Base-by-base conservation (phyloP, 1,284 basidiomycete genomes). In the Pterulicium gracile region DNA sequence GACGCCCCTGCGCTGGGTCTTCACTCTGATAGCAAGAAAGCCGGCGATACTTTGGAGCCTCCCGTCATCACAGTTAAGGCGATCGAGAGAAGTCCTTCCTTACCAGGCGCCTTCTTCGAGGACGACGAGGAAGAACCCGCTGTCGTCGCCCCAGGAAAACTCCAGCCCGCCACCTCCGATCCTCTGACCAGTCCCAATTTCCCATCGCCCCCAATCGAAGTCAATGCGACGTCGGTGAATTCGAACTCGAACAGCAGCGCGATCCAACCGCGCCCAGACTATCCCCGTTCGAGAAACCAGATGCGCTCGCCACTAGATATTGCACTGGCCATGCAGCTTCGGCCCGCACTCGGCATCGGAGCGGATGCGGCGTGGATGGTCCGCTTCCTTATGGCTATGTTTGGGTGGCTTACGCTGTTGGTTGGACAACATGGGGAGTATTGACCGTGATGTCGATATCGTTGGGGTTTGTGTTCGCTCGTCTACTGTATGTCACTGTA, bases 361-460 rank as follows among this genome's bases (percentile, higher is more conserved):
- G 77, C 81, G 18, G 84, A 87, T 54, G 72, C 81, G 7, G 82
- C 83, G 24, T 87, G 82, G 82, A 72, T 85, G 65, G 79, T 86
- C 42, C 65, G 81, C 47, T 85, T 85, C 59, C 59, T 87, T 60
- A 83, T 87, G 79, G 69, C 79, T 19, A 72, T 85, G 59, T 86
- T 83, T 59, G 84, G 83, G 12, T 87, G 84, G 84, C 70, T 87
- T 54, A 70, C 75, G 22, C 67, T 81, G 19, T 54, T 69, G 27
- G 32, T 47, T n/a, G 27, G 36, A 7, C 36, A 39, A 22, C 42
- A 24, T 14, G 23, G 42, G 19, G 42, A 43, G 42, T 21, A 24
- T 17, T 21, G 42, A 21, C n/a, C 19, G 19, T 13, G 23, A 5
- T 21, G n/a, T n/a, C n/a, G n/a, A n/a, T n/a, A n/a, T n/a, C n/a